A percentile compares a stretch with the other conserved stretches of the same genome.
Evolutionary conservation across 2,329 filamentous ascomycete genomes (phyloP).

Genomic region (Cladophialophora exuberans): DNA sequence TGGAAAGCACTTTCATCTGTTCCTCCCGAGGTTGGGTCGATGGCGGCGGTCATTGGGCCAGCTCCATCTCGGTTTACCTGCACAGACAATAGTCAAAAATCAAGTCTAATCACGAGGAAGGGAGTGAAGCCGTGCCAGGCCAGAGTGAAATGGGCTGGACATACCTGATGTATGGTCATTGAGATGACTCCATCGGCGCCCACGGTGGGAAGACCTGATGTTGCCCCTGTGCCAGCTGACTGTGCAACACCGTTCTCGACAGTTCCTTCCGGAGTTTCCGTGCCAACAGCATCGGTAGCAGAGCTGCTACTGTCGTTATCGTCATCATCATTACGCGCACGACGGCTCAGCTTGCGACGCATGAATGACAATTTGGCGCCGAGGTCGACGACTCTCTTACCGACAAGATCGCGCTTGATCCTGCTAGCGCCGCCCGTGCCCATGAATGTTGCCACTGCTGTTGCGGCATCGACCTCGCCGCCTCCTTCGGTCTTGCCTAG

Average conservation of each 20-base stretch:
- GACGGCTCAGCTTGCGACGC: no score
- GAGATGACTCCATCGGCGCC: constrained; percentile 63
- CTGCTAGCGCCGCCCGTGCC: constrained; percentile 36
- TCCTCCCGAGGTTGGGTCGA: constrained; percentile 67
- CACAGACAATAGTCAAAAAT: not conserved
- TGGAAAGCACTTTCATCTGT: constrained; percentile 64
- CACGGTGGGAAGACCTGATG: constrained; percentile 62
- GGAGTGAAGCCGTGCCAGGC: no score
- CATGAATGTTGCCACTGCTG: constrained; percentile 66
- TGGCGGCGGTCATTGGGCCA: constrained; percentile 62
- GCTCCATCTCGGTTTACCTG: constrained; percentile 71
- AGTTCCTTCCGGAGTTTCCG: constrained; percentile 52
- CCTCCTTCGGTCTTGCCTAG: constrained; percentile 67
- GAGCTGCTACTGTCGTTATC: constrained; percentile 38
- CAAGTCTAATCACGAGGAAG: not conserved
- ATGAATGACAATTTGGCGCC: no score
- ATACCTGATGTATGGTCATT: constrained; percentile 65
- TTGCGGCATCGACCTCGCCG: constrained; percentile 61
- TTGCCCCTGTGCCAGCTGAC: constrained; percentile 58
- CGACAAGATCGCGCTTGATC: constrained; percentile 13
- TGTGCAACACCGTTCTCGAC: constrained; percentile 58
- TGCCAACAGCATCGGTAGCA: constrained; percentile 43
- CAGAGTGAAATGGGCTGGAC: no score
- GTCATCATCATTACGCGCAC: no score
- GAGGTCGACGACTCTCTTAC: constrained; percentile 36